Evolutionary conservation across 768 basidiomycete genomes (phyloP), one percentile per base, ranked within the genome.

Genomic region (Cantharellus anzutake): DNA sequence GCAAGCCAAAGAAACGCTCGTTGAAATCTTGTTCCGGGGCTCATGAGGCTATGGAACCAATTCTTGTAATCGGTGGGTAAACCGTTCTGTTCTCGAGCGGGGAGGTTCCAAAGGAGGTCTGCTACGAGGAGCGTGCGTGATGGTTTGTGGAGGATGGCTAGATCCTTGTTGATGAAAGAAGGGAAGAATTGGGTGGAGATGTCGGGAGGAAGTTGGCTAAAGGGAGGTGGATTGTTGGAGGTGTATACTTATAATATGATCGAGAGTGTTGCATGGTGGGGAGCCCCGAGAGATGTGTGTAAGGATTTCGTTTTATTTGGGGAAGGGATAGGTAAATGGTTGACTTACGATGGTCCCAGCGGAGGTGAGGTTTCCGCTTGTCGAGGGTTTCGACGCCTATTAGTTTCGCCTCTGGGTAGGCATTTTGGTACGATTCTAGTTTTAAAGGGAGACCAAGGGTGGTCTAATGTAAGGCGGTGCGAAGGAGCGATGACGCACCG

Each of bases 381-480:
- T 77, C 67, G 56, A 70, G 20, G 71, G 83, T 59, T 73, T 67
- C 75, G 1, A 85, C 82, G 0, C 83, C 84, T 57, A 90, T 77
- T 2, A 88, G 67, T 64, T 83, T 83, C 0, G 84, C 85, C 16
- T 74, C 68, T 0, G 84, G 84, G 64, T 82, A 90, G n/a, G 76
- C 75, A 65, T 75, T 76, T 69, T 82, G 82, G 55, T 65, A 48
- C n/a, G n/a, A n/a, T n/a, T n/a, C n/a, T 48, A 7, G 7, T 7
- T 7, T 7, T 20, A 48, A 48, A 48, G 11, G 44, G 20, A 48
- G 20, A 48, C 44, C n/a, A n/a, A n/a, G n/a, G n/a, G n/a, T n/a
- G n/a, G n/a, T n/a, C n/a, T n/a, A n/a, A n/a, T n/a, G n/a, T n/a
- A 20, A 20, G 44, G 11, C 7, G 44, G 20, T 48, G 7, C 7